phyloP scores from a whole-genome alignment of 192 early-diverging fungal species.

The Glomus cerebriforme region DNA sequence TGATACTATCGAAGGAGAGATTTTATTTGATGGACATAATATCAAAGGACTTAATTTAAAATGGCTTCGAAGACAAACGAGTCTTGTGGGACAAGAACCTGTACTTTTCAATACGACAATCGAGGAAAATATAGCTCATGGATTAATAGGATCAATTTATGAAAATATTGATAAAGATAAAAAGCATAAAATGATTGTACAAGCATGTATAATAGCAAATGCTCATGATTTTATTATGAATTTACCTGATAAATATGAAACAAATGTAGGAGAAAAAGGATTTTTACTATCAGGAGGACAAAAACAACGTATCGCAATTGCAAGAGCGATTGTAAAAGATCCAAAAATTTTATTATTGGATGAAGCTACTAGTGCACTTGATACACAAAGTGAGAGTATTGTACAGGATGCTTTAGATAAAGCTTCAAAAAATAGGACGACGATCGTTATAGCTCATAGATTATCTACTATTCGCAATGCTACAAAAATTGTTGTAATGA shows the following conservation, averaged over 20 bases:
- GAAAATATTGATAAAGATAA: constrained; percentile 5
- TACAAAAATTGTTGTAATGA: constrained; percentile 79
- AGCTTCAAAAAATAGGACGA: constrained; percentile 71
- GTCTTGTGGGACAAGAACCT: constrained; percentile 72
- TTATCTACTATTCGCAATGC: constrained; percentile 83
- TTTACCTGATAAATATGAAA: constrained; percentile 83
- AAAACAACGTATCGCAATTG: constrained; percentile 76
- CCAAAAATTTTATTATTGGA: constrained; percentile 85
- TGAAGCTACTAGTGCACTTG: constrained; percentile 89
- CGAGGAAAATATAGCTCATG: constrained; percentile 35
- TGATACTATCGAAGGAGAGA: constrained; percentile 47
- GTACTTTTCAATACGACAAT: constrained; percentile 61
- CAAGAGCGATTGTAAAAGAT: constrained; percentile 87
- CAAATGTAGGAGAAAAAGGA: constrained; percentile 83
- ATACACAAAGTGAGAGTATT: constrained; percentile 71
- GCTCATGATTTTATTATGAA: constrained; percentile 75
- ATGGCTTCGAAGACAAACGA: constrained; percentile 66
- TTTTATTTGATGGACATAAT: neutral
- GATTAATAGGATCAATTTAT: constrained; percentile 20
- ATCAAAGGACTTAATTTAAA: constrained; percentile 43
- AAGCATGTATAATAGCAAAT: constrained; percentile 69
- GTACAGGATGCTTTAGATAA: constrained; percentile 81
- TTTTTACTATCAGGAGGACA: constrained; percentile 66
- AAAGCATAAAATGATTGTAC: constrained; percentile 42
- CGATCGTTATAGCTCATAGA: constrained; percentile 84